Base-by-base conservation (phyloP, 1,284 basidiomycete species). In the Farysia itapuensis region DNA sequence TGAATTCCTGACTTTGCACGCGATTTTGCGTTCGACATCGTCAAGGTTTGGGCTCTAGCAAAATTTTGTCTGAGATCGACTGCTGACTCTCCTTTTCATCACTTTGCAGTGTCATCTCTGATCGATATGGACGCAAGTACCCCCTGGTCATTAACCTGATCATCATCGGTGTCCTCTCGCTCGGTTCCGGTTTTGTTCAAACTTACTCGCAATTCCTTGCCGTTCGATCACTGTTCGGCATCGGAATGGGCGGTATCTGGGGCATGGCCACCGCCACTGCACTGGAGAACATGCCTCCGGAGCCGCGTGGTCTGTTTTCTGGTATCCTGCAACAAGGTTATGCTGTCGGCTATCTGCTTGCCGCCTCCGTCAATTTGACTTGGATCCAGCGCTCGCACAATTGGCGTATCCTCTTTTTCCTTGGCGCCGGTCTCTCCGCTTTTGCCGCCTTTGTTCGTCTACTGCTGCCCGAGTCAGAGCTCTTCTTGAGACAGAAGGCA, bases 101-200 rank as follows among this genome's bases (percentile, higher is more conserved):
- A n/a, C n/a, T n/a, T n/a, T 14, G 15, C 40, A 42, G 31, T 35
- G 28, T 72, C 8, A 11, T 69, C n/a, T 63, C 70, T 1, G 73
- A 75, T 33, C 83, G 92, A 8, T 94, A 83, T 75, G 93, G 93
- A 3, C 84, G 93, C 33, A 93, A 92, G 80, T 97, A 90, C 89
- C 90, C 92, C 1, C 80, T 96, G 3, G 84, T 58, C 13, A 30
- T 74, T 68, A 95, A 95, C 76, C 79, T 79, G 18, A 2, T 77
- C 38, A 39, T 64, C 43, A 73, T 71, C 36, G 63, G 54, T 5
- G 77, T 83, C 9, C 84, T 95, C 48, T 86, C 91, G 64, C 84
- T 97, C 14, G 88, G 85, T 0, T 85, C 80, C 0, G 79, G 79
- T 2, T 82, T 81, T 57, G 72, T 77, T 45, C 74, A 79, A 29